These are phyloP conservation scores for Colletotrichum gloeosporioides DNA, from an alignment of 2,329 filamentous ascomycete species.

Conservation along the genomic window DNA sequence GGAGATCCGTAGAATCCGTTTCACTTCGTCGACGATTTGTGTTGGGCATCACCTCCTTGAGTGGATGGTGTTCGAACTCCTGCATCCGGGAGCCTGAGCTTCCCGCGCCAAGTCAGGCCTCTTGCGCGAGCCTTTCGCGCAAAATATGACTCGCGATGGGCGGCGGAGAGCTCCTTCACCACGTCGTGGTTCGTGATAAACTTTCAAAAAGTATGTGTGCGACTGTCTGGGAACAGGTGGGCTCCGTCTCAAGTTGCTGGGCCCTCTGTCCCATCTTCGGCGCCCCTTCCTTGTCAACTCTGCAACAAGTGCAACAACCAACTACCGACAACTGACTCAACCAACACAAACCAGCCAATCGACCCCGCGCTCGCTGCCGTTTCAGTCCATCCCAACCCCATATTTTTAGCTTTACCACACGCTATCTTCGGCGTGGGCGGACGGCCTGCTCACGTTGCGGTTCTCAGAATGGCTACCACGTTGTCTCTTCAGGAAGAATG, in stretches of 20 bases:
- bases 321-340: background rate
- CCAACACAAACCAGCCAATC: background rate
- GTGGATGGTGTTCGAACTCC: background rate
- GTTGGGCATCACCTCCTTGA: background rate
- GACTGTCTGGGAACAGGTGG: background rate
- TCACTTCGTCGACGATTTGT: background rate
- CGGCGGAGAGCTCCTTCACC: background rate
- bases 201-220: background rate
- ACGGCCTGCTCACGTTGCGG: background rate
- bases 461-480: background rate
- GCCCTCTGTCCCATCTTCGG: slow-evolving; percentile 6
- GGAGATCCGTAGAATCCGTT: background rate
- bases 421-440: background rate
- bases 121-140: background rate
- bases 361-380: background rate
- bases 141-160: background rate
- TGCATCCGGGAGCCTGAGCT: background rate
- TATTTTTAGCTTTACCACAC: slow-evolving; percentile 11
- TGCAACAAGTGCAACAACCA: background rate
- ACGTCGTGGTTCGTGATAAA: background rate
- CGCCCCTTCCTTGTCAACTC: slow-evolving; percentile 3
- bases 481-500: background rate
- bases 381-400: background rate
- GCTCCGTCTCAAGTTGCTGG: slow-evolving; percentile 12
- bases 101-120: background rate